Evolutionary conservation across 2,329 filamentous ascomycete species (phyloP), one percentile per base, ranked within the genome.

Genomic region (Diaporthe sp.): DNA sequence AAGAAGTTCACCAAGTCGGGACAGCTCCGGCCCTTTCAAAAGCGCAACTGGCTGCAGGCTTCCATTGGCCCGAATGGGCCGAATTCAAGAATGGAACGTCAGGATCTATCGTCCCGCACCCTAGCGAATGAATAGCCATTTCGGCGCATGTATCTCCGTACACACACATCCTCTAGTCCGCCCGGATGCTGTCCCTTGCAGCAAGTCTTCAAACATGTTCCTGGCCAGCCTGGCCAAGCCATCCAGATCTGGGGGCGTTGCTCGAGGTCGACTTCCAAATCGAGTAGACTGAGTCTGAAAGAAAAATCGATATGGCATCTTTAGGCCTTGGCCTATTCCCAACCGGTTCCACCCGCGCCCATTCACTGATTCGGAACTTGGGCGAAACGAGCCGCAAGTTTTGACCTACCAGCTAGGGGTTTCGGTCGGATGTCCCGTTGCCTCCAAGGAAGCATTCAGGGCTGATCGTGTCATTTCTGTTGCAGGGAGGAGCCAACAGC

Each of bases 341-440:
- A 73, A 44, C 58, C 71, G 57, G 46, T 73, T 65, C 71, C 71
- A 73, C 71, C 71, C 58, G 68, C 34, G 31, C 37, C 53, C 46
- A 51, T 58, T 46, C 57, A 65, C 22, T 49, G 57, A 58, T 53
- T 75, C 75, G 75, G 75, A 76, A 76, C 75, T 76, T 76, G 75
- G 73, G 75, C 75, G 75, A 76, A 76, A 76, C 75, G 72, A 58
- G 72, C 67, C 73, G 60, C 55, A 49, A 49, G 58, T 55, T 31
- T 58, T 75, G 73, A 61, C 73, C 73, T 68, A 19, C 44, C 22
- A 28, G 49, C 65, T 70, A 70, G 65, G 65, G 65, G 65, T 73
- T 73, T 73, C 55, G 55, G n/a, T 62, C 71, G 71, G 71, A 73
- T 65, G 37, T 31, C 15, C 71, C 58, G 71, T 37, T 57, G 58